These are phyloP conservation scores for Carallia brachiata DNA, from an alignment of 345 rosid species.

Conservation along the genomic window DNA sequence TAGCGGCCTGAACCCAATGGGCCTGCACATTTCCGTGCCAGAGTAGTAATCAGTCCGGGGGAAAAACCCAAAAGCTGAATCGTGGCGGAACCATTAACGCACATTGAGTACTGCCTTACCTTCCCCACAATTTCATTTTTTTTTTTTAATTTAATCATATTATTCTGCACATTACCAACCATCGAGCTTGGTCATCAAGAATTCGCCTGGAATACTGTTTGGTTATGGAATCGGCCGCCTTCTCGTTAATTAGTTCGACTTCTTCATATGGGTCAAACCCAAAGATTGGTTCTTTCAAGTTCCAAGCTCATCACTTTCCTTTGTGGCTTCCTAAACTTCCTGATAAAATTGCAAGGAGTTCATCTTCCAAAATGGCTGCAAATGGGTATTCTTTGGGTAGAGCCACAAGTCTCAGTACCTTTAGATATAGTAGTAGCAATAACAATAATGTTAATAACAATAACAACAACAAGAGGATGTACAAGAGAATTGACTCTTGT, in stretches of 20 bases:
- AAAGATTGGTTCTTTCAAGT: background rate
- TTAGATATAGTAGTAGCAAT: conserved; percentile 16
- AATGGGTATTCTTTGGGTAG: conserved; percentile 38
- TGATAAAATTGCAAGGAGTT: background rate
- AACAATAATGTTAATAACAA: background rate
- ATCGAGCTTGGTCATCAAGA: background rate
- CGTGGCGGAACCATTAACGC: conserved; percentile 41
- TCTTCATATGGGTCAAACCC: background rate
- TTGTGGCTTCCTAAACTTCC: background rate
- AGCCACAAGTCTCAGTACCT: too few relatives aligned
- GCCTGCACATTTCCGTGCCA: background rate
- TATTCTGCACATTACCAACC: background rate
- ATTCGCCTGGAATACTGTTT: background rate
- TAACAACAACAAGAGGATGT: conserved; percentile 28
- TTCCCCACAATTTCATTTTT: background rate
- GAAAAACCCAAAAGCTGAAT: conserved; percentile 7
- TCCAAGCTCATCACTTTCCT: conserved; percentile 1
- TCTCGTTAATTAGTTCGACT: background rate
- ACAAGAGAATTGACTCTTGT: conserved; percentile 60
- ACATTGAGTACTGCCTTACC: background rate
- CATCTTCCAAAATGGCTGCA: conserved; percentile 21
- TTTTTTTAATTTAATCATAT: background rate
- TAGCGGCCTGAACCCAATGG: background rate
- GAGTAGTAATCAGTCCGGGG: background rate
- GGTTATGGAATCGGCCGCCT: conserved; percentile 20